A percentile compares a stretch with the other conserved stretches of the same genome.
Evolutionary conservation across 129 eudicot species (phyloP).

Genomic region (Flaveria trinervia): DNA sequence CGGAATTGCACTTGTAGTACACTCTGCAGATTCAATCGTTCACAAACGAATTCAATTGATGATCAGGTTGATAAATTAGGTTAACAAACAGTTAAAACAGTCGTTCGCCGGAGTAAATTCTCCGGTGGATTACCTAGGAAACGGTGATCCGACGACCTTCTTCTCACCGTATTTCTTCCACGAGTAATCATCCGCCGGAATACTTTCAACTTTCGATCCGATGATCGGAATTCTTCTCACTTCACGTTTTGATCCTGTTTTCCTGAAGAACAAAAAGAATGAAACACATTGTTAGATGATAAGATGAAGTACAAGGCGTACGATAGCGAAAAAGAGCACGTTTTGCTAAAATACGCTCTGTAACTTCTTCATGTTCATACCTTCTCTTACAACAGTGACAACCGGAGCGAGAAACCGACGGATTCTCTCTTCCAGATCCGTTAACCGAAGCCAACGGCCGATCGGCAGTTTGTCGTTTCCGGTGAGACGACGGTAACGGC

Average conservation of each 20-base stretch:
- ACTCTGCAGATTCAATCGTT: slow-evolving; percentile 46
- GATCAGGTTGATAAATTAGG: neutral
- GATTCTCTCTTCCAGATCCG: slow-evolving; percentile 30
- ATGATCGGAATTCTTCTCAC: slow-evolving; percentile 50
- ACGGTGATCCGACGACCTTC: slow-evolving; percentile 64
- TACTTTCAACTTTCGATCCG: slow-evolving; percentile 67
- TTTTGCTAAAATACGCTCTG: slow-evolving; percentile 19
- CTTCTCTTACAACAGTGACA: slow-evolving; percentile 67
- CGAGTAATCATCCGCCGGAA: slow-evolving; percentile 76
- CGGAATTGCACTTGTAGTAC: slow-evolving; percentile 75
- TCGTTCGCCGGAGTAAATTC: neutral
- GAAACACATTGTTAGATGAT: neutral
- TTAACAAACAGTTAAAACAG: no score
- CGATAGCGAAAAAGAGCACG: neutral
- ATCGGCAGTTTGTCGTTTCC: slow-evolving; percentile 33
- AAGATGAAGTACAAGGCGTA: neutral
- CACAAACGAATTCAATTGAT: neutral
- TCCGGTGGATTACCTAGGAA: slow-evolving; percentile 55
- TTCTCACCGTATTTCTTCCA: slow-evolving; percentile 93
- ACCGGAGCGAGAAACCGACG: neutral
- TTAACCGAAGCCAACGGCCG: slow-evolving; percentile 25
- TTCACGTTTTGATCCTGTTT: slow-evolving; percentile 39
- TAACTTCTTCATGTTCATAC: slow-evolving; percentile 26
- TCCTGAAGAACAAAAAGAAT: slow-evolving; percentile 36
- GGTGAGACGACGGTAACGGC: slow-evolving; percentile 54